These are phyloP conservation scores for Daucus carota DNA, from an alignment of 129 eudicot species.

Conservation along the genomic window DNA sequence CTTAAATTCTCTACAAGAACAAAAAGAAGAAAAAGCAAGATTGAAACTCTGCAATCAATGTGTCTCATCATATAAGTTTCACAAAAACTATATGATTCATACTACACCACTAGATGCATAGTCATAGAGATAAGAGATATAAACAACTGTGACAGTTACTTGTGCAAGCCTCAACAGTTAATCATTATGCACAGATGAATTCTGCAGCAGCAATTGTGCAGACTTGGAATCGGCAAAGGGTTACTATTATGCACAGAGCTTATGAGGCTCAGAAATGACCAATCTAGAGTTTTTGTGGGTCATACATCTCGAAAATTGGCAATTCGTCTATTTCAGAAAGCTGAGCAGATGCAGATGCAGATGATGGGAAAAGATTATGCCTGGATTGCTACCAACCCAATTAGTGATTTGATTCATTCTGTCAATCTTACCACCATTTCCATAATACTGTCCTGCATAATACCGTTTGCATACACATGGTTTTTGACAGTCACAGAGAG, in stretches of 20 bases:
- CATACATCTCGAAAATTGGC: slow-evolving; percentile 35
- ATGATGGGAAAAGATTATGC: slow-evolving; percentile 55
- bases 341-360: slow-evolving; percentile 27
- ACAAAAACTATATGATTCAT: neutral
- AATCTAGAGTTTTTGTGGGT: slow-evolving; percentile 45
- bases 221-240: slow-evolving; percentile 27
- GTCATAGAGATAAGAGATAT: too few relatives aligned
- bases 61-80: neutral
- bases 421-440: slow-evolving; percentile 22
- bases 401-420: slow-evolving; percentile 32
- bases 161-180: slow-evolving; percentile 41
- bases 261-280: slow-evolving; percentile 24
- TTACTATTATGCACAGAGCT: slow-evolving; percentile 34
- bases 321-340: slow-evolving; percentile 29
- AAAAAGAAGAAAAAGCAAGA: slow-evolving; percentile 20
- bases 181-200: slow-evolving; percentile 32
- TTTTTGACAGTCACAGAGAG: too few relatives aligned
- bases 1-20: slow-evolving; percentile 22
- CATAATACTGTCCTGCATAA: too few relatives aligned
- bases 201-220: slow-evolving; percentile 34
- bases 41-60: neutral
- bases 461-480: too few relatives aligned
- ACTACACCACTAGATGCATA: neutral
- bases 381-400: slow-evolving; percentile 39
- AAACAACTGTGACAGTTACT: too few relatives aligned